phyloP scores from a whole-genome alignment of 2,329 filamentous ascomycete species.

The Pestalotiopsis sp. region DNA sequence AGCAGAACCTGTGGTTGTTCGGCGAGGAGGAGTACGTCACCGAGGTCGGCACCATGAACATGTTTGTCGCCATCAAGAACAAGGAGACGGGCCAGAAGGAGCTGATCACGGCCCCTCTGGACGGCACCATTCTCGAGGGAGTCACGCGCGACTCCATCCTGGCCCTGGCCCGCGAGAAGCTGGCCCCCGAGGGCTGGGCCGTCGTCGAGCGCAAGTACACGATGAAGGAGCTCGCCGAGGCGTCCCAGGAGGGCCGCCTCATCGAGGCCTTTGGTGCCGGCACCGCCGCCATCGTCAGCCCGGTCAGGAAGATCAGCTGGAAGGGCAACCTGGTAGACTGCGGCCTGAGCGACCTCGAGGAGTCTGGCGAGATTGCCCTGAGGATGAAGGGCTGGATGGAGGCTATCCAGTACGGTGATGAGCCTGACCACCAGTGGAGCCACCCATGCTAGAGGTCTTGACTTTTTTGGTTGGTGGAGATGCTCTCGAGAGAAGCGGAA shows the following conservation, averaged over 20 bases:
- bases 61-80: constrained; percentile 86
- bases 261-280: constrained; percentile 93
- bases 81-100: constrained; percentile 89
- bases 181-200: constrained; percentile 85
- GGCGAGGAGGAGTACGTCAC: constrained; percentile 94
- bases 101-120: constrained; percentile 90
- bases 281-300: constrained; percentile 92
- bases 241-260: constrained; percentile 80
- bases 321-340: constrained; percentile 80
- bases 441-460: constrained; percentile 45
- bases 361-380: constrained; percentile 83
- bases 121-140: constrained; percentile 95
- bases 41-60: constrained; percentile 98
- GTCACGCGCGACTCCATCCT: constrained; percentile 93
- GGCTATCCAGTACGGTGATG: constrained; percentile 91
- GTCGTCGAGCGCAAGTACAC: constrained; percentile 88
- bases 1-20: constrained; percentile 98
- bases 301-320: constrained; percentile 88
- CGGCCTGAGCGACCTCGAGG: constrained; percentile 77
- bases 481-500: not conserved
- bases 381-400: constrained; percentile 98
- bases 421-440: constrained; percentile 85
- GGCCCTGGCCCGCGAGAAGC: constrained; percentile 79
- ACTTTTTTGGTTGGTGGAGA: not conserved
- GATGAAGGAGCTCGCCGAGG: constrained; percentile 83